Evolutionary conservation across 2,329 filamentous ascomycete genomes (phyloP).

Genomic region (Arthrinium puccinioides): DNA sequence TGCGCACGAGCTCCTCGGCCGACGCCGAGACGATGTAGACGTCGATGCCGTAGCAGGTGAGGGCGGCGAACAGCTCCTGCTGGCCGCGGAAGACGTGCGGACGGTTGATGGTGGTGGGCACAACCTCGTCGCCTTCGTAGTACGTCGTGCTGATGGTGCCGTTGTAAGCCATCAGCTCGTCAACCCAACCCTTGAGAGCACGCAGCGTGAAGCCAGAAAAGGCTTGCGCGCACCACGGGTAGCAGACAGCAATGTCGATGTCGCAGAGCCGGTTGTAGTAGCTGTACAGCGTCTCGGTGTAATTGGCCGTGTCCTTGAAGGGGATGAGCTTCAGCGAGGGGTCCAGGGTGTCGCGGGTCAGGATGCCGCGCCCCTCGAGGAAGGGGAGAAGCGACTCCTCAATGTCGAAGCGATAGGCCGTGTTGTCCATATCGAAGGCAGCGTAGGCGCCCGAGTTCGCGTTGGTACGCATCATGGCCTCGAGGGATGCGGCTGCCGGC

Average conservation of each 20-base stretch:
- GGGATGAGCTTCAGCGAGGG: constrained; percentile 31
- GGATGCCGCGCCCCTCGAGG: constrained; percentile 31
- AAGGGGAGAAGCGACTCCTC: constrained; percentile 36
- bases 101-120: constrained; percentile 19
- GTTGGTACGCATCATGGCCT: constrained; percentile 29
- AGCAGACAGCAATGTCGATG: constrained; percentile 32
- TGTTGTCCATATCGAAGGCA: constrained; percentile 39
- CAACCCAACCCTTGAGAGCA: constrained; percentile 37
- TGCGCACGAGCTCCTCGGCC: constrained; percentile 36
- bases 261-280: constrained; percentile 37
- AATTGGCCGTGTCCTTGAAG: constrained; percentile 29
- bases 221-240: constrained; percentile 34
- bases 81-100: constrained; percentile 32
- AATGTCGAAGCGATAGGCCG: constrained; percentile 32
- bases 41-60: constrained; percentile 34
- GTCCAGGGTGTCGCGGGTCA: constrained; percentile 33
- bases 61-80: constrained; percentile 33
- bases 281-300: constrained; percentile 35
- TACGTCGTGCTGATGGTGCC: constrained; percentile 22
- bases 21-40: constrained; percentile 35
- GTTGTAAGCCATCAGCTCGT: constrained; percentile 37
- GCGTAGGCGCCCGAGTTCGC: constrained; percentile 29
- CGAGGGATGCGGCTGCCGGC: constrained; percentile 24
- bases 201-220: constrained; percentile 34
- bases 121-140: constrained; percentile 23